phyloP scores from a whole-genome alignment of 805 yeast genomes.

The Candida ortonii region DNA sequence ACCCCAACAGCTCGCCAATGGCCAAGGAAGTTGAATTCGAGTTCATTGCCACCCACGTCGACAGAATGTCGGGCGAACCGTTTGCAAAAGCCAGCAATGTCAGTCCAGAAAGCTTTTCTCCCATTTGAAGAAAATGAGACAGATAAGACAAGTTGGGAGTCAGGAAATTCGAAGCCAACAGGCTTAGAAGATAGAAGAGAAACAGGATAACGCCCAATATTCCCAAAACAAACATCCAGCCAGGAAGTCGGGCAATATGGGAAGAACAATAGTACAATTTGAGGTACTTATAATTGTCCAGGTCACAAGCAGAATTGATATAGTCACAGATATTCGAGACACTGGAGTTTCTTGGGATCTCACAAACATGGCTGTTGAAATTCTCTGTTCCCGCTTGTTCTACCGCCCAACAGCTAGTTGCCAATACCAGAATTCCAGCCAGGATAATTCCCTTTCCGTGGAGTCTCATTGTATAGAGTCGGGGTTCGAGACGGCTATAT shows the following conservation, averaged over 20 bases:
- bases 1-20: conserved; percentile 51
- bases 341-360: conserved; percentile 10
- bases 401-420: no score
- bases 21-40: conserved; percentile 58
- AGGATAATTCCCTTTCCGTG: no score
- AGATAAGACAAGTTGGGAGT: conserved; percentile 75
- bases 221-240: conserved; percentile 6
- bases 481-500: no score
- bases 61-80: conserved; percentile 85
- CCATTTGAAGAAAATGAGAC: conserved; percentile 57
- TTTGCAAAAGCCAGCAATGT: conserved; percentile 89
- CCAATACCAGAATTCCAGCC: no score
- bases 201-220: conserved; percentile 27
- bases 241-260: conserved; percentile 6
- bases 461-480: no score
- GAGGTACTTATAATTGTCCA: conserved; percentile 19
- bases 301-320: conserved; percentile 22
- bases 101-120: conserved; percentile 80
- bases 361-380: conserved; percentile 3
- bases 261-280: conserved; percentile 27
- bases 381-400: no score
- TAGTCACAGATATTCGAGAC: conserved; percentile 19
- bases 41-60: conserved; percentile 79
- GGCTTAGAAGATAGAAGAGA: conserved; percentile 63
- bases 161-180: conserved; percentile 77